These are phyloP conservation scores for Trichosanthes cucumerina DNA, from an alignment of 306 rosid species.

Conservation along the genomic window DNA sequence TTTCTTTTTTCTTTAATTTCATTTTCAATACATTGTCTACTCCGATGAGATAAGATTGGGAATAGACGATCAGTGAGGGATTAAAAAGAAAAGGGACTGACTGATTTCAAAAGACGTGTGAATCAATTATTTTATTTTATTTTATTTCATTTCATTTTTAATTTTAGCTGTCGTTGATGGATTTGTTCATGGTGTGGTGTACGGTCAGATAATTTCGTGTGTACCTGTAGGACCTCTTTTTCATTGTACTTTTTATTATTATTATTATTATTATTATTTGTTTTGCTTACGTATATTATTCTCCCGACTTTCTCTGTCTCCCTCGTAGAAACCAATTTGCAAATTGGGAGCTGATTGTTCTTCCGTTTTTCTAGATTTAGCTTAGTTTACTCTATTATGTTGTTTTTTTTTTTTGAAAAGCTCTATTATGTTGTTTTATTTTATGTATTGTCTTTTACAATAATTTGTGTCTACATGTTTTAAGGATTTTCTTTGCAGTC, in stretches of 20 bases:
- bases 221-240: neutral
- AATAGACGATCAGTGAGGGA: neutral
- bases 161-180: neutral
- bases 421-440: too few species aligned
- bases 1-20: too few species aligned
- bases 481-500: too few species aligned
- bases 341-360: neutral
- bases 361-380: neutral
- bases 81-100: neutral
- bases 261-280: too few species aligned
- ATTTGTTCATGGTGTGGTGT: neutral
- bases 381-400: neutral
- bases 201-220: neutral
- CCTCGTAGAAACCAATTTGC: slow-evolving; percentile 6
- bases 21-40: neutral
- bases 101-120: neutral
- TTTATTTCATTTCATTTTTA: neutral
- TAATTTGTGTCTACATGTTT: too few species aligned
- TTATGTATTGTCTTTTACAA: too few species aligned
- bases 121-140: neutral
- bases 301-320: neutral
- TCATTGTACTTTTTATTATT: neutral
- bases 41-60: neutral
- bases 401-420: too few species aligned
- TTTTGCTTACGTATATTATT: slow-evolving; percentile 2